Evolutionary conservation across 495 filamentous ascomycete species (phyloP).

Genomic region (Aspergillus saccharolyticus): DNA sequence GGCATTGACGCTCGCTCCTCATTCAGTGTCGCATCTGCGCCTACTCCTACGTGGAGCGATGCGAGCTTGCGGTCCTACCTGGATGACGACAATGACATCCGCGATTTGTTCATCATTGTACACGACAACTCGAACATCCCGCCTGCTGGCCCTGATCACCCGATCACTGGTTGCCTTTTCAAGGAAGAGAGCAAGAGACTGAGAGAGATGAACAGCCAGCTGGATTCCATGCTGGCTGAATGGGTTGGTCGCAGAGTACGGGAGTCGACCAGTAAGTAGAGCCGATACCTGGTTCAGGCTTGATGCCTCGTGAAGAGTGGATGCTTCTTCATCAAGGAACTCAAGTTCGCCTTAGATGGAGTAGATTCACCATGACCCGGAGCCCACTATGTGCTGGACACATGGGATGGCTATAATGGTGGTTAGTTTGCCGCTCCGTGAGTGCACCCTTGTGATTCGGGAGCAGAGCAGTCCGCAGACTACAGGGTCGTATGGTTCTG

Average conservation of each 20-base stretch:
- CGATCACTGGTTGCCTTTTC: conserved; percentile 74
- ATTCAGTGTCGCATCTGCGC: conserved; percentile 35
- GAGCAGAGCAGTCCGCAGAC: not conserved
- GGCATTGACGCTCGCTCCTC: conserved; percentile 32
- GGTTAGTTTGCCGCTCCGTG: not conserved
- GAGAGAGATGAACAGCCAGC: conserved; percentile 74
- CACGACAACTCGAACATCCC: conserved; percentile 80
- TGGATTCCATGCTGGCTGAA: conserved; percentile 81
- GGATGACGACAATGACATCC: conserved; percentile 85
- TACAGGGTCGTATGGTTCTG: not conserved
- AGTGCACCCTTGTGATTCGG: not conserved
- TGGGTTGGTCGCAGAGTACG: conserved; percentile 62
- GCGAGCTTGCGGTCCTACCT: conserved; percentile 79
- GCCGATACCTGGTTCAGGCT: not conserved
- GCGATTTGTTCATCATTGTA: conserved; percentile 84
- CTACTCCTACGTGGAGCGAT: conserved; percentile 71
- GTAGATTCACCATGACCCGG: conserved; percentile 10
- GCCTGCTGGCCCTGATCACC: conserved; percentile 74
- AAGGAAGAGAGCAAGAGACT: conserved; percentile 76
- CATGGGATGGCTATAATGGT: conserved; percentile 13
- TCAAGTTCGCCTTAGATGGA: not conserved
- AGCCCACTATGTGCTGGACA: conserved; percentile 26
- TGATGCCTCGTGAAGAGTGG: not conserved
- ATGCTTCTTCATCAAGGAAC: not conserved
- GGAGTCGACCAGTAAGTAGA: conserved; percentile 18